Evolutionary conservation across 257 asterid genomes (phyloP).

Genomic region (Penstemon newberryi): DNA sequence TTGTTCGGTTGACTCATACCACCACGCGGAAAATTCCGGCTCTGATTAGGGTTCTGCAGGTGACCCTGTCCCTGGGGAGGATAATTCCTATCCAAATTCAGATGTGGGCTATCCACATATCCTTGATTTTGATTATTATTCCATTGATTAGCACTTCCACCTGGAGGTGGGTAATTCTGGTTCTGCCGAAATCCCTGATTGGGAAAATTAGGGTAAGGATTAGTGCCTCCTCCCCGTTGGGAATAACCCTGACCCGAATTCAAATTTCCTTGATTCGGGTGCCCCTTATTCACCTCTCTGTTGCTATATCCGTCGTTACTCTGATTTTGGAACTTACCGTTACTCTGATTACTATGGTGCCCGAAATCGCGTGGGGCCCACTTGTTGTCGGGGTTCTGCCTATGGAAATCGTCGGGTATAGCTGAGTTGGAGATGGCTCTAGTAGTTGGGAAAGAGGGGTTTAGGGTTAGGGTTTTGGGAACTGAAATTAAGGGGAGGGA

Average conservation of each 20-base stretch:
- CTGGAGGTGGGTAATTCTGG: constrained; percentile 39
- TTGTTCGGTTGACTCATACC: constrained; percentile 30
- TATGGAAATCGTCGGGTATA: constrained; percentile 37
- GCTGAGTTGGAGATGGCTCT: constrained; percentile 52
- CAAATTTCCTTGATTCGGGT: constrained; percentile 37
- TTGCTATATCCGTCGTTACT: constrained; percentile 24
- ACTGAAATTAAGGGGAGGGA: constrained; percentile 30
- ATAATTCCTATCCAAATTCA: constrained; percentile 35
- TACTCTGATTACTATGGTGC: background rate
- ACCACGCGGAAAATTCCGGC: constrained; percentile 30
- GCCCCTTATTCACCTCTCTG: constrained; percentile 42
- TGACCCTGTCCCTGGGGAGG: constrained; percentile 44
- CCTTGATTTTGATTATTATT: constrained; percentile 41
- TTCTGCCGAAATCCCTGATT: constrained; percentile 43
- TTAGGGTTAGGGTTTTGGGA: constrained; percentile 40
- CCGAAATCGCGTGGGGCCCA: background rate
- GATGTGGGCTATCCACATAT: constrained; percentile 23
- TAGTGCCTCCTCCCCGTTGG: constrained; percentile 23
- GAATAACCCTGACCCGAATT: constrained; percentile 31
- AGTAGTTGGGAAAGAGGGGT: constrained; percentile 28
- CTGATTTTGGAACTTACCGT: constrained; percentile 41
- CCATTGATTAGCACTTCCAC: constrained; percentile 40
- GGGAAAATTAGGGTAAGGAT: constrained; percentile 34
- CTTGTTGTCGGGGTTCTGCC: constrained; percentile 36
- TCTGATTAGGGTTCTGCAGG: constrained; percentile 33